Percentiles rank a stretch among this genome's conserved stretches.
Conservation (phyloP, 176 grass and related monocot species). For the Alopecurus myosuroides region DNA sequence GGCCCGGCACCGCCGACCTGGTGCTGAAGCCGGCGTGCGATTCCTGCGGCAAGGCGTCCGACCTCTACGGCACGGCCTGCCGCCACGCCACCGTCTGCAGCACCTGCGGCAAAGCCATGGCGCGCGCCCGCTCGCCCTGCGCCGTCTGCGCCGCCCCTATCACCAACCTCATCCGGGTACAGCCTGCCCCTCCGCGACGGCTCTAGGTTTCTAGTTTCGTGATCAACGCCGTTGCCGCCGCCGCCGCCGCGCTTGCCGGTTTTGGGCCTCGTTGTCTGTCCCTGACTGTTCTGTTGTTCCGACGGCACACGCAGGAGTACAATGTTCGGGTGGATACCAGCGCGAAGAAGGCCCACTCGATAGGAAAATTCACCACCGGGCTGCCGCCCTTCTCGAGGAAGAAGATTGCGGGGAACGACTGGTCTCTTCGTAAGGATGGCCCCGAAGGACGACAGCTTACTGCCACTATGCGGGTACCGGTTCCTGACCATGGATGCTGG, state of each 20-base stretch:
- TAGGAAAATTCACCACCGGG: constrained; percentile 63
- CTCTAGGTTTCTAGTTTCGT: not conserved
- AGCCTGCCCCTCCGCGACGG: not conserved
- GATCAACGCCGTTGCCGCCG: not conserved
- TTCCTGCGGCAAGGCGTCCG: constrained; percentile 31
- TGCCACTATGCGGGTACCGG: constrained; percentile 53
- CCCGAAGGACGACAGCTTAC: constrained; percentile 59
- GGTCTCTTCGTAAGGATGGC: constrained; percentile 76
- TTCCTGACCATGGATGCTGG: not conserved
- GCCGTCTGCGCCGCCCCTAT: constrained; percentile 49
- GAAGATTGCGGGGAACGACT: constrained; percentile 52
- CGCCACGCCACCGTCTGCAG: constrained; percentile 73
- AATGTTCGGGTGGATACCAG: constrained; percentile 47
- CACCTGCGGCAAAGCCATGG: constrained; percentile 57
- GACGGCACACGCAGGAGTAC: constrained; percentile 46
- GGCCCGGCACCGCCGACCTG: constrained; percentile 27
- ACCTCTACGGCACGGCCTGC: constrained; percentile 61
- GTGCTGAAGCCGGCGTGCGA: constrained; percentile 70
- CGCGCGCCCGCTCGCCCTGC: constrained; percentile 31
- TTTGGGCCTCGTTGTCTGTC: not conserved
- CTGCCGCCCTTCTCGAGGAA: constrained; percentile 63
- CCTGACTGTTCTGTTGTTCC: not conserved
- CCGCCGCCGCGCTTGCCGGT: not conserved
- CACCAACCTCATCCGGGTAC: constrained; percentile 70
- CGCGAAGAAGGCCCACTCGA: constrained; percentile 45